These are phyloP conservation scores for Silene uniflora DNA, from an alignment of 148 eudicot genomes.

Conservation along the genomic window DNA sequence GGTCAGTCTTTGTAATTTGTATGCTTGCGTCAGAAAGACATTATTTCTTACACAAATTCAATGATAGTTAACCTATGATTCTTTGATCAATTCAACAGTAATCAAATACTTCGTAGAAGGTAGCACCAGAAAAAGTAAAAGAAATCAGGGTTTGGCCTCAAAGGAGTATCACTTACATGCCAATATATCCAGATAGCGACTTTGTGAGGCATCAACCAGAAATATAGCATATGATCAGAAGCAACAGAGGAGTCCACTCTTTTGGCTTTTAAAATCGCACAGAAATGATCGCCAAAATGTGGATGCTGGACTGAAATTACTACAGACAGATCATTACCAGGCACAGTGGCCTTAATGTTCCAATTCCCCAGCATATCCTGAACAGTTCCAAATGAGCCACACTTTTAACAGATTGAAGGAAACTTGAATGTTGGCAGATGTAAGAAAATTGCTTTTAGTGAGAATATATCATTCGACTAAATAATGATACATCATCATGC, in stretches of 20 bases:
- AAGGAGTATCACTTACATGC: conserved; percentile 62
- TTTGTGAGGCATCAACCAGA: conserved; percentile 98
- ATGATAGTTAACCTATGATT: background rate
- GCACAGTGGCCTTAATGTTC: conserved; percentile 62
- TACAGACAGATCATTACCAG: conserved; percentile 58
- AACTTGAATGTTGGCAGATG: too few relatives aligned
- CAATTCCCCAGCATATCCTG: conserved; percentile 95
- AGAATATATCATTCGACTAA: too few relatives aligned
- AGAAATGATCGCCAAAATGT: conserved; percentile 62
- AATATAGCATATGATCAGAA: conserved; percentile 45
- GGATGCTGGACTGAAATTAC: conserved; percentile 66
- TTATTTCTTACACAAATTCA: background rate
- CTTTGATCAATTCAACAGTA: background rate
- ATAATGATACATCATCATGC: too few relatives aligned
- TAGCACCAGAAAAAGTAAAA: background rate
- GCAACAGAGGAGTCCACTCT: conserved; percentile 40
- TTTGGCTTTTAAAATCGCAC: conserved; percentile 68
- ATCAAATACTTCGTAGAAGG: background rate
- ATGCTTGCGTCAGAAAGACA: background rate
- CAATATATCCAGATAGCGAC: conserved; percentile 96
- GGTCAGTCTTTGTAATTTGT: too few relatives aligned
- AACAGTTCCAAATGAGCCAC: conserved; percentile 4
- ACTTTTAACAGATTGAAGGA: too few relatives aligned
- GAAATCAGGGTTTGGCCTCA: background rate
- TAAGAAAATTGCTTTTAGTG: background rate